A percentile compares a stretch with the other conserved stretches of the same genome.
phyloP scores from a whole-genome alignment of 495 filamentous ascomycete genomes.

The Zalerion maritima region DNA sequence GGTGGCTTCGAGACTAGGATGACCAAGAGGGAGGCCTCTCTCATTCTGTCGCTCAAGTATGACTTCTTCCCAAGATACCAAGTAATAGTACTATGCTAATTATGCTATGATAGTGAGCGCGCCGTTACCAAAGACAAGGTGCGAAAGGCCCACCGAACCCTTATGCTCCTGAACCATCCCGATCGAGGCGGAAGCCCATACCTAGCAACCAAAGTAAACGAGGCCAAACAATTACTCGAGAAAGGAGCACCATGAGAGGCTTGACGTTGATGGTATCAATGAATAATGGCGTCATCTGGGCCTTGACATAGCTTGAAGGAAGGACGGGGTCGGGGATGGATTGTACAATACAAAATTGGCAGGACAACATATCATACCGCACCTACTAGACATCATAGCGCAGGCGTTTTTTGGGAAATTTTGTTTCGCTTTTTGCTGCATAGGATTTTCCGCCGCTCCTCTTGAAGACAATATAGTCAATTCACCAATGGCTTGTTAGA shows the following conservation, averaged over 20 bases:
- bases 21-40: conserved; percentile 75
- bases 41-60: conserved; percentile 86
- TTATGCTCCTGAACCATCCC: conserved; percentile 97
- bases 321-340: too few relatives aligned
- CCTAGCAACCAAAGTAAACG: conserved; percentile 92
- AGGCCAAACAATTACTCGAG: conserved; percentile 92
- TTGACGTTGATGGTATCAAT: too few relatives aligned
- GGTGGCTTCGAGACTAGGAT: conserved; percentile 92
- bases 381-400: conserved; percentile 17
- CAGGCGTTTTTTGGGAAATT: conserved; percentile 11
- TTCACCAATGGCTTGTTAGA: too few relatives aligned
- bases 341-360: not conserved
- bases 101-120: conserved; percentile 55
- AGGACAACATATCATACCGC: conserved; percentile 9
- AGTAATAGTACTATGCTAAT: conserved; percentile 5
- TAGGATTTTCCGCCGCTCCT: too few relatives aligned
- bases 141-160: conserved; percentile 86
- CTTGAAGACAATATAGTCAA: too few relatives aligned
- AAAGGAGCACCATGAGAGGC: too few relatives aligned
- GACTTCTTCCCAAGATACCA: conserved; percentile 11
- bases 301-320: too few relatives aligned
- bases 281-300: too few relatives aligned
- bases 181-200: conserved; percentile 96
- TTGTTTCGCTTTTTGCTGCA: conserved; percentile 3
- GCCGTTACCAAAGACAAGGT: conserved; percentile 78